Base-by-base conservation (phyloP, 495 filamentous ascomycete genomes). In the Opeltia flavorubescens region DNA sequence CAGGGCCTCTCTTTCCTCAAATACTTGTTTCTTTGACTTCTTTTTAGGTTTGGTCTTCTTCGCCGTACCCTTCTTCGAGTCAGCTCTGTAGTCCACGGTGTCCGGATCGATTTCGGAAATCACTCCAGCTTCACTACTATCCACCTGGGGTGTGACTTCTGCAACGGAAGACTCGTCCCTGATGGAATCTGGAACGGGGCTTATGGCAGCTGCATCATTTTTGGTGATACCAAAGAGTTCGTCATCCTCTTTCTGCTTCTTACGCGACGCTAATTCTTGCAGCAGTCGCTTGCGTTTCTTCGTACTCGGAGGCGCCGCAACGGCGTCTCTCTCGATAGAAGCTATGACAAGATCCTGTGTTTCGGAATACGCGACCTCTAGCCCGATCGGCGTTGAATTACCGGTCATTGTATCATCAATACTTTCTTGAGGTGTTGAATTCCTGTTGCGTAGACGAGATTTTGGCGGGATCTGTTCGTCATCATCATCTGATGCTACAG, bases 171-270 rank as follows among this genome's bases (percentile, higher is more conserved):
- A 30, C 31, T 67, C 65, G 2, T 58, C 58, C 44, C 67, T 63
- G 5, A 56, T 26, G 7, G 62, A 56, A 49, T 70, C 65, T 21
- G 69, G 65, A 9, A 61, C 56, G 28, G 46, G 55, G 48, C 62
- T 38, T 31, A 51, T 27, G 55, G 61, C 15, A 55, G 34, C 30
- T 13, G 66, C 66, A 44, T 72, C 69, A 24, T 70, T 71, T 49
- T 57, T 59, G n/a, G 62, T 64, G 48, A 80, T 67, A 17, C 75
- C 74, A 59, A 86, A 84, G n/a, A 86, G 67, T 44, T 84, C 78
- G 57, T 85, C 82, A 43, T 86, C 83, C n/a, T 82, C 78, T 55
- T 83, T 82, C 52, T 76, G 76, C 46, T 77, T 75, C 59, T 89
- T 86, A 34, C 80, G 78, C 34, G 77, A 68, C 18, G 69, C 67